These are phyloP conservation scores for Boletus subparvulus DNA, from an alignment of 768 basidiomycete species.

Conservation along the genomic window DNA sequence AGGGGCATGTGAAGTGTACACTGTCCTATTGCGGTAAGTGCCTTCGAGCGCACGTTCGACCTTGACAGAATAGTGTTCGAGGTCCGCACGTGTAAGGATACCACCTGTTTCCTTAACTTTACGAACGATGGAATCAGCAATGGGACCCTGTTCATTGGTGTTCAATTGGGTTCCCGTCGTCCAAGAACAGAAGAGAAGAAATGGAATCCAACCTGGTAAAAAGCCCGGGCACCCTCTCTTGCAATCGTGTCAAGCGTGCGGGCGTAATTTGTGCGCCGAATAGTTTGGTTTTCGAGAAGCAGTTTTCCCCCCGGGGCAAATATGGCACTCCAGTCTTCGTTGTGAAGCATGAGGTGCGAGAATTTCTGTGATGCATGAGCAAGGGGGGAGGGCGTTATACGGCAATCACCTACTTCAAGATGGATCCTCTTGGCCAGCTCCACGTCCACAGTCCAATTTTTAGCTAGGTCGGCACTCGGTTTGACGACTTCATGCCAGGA, in stretches of 20 bases:
- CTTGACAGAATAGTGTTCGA: conserved; percentile 66
- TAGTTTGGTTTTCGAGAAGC: conserved; percentile 70
- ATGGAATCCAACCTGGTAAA: conserved; percentile 63
- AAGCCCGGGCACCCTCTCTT: conserved; percentile 70
- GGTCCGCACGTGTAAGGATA: conserved; percentile 72
- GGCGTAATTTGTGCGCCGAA: conserved; percentile 73
- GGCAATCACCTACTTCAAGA: conserved; percentile 52
- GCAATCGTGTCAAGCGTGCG: conserved; percentile 75
- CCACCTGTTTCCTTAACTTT: conserved; percentile 76
- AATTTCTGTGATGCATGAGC: conserved; percentile 36
- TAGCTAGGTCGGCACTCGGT: conserved; percentile 73
- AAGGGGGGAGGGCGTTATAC: background rate
- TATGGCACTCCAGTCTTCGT: conserved; percentile 76
- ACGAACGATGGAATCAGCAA: conserved; percentile 75
- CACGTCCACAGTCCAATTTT: conserved; percentile 73
- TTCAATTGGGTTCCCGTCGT: conserved; percentile 12
- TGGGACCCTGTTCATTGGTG: conserved; percentile 54
- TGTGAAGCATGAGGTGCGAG: conserved; percentile 55
- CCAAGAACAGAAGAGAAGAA: conserved; percentile 8
- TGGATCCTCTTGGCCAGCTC: conserved; percentile 64
- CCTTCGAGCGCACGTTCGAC: conserved; percentile 75
- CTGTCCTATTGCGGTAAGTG: conserved; percentile 69
- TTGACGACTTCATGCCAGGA: conserved; percentile 77
- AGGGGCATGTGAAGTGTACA: conserved; percentile 86
- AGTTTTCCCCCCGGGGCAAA: conserved; percentile 79